phyloP scores from a whole-genome alignment of 345 rosid genomes.

The Moringa oleifera region DNA sequence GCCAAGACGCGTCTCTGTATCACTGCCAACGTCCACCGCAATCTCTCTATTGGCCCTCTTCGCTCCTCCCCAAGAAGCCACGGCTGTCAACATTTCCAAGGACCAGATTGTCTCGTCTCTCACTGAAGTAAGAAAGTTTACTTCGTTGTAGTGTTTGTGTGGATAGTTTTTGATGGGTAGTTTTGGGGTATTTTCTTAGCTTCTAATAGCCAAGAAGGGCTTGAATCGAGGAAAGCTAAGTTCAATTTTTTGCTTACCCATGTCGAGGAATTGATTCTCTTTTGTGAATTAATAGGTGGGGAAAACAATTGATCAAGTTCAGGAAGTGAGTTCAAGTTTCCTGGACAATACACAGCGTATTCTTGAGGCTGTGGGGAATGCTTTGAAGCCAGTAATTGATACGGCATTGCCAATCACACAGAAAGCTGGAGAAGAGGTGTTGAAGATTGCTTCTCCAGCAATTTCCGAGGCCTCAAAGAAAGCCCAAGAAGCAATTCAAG shows the following conservation, averaged over 20 bases:
- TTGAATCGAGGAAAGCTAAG: not conserved
- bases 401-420: conserved; percentile 58
- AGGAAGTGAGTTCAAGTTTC: conserved; percentile 55
- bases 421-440: conserved; percentile 77
- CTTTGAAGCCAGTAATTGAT: conserved; percentile 77
- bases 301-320: conserved; percentile 76
- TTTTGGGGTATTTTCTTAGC: no score
- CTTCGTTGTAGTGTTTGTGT: not conserved
- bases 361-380: conserved; percentile 52
- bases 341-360: conserved; percentile 55
- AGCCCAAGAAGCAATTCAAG: conserved; percentile 85
- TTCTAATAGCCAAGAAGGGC: no score
- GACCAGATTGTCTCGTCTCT: conserved; percentile 88
- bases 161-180: not conserved
- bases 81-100: conserved; percentile 58
- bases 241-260: not conserved
- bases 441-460: conserved; percentile 80
- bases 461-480: conserved; percentile 80
- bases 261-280: not conserved
- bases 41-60: conserved; percentile 58
- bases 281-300: conserved; percentile 47
- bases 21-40: conserved; percentile 58
- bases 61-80: conserved; percentile 54
- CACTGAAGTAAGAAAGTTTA: conserved; percentile 43
- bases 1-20: conserved; percentile 34